Conservation (phyloP, 1,284 basidiomycete genomes). For the Peniophora sp. region DNA sequence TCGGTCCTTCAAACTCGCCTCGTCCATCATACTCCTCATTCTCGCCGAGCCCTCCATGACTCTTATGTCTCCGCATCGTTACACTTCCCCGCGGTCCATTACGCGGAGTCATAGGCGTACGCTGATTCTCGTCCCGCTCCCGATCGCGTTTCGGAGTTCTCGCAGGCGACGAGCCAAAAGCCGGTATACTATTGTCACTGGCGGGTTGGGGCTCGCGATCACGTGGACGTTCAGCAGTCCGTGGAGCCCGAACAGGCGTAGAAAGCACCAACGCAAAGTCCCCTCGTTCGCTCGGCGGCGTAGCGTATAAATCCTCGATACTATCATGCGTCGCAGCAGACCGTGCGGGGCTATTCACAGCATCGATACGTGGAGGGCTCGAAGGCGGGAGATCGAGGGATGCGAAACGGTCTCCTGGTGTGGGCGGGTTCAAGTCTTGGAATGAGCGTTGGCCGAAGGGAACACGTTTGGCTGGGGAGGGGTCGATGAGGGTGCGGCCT, state of each 20-base stretch:
- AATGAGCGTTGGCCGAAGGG: constrained; percentile 12
- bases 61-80: constrained; percentile 11
- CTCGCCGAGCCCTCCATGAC: background rate
- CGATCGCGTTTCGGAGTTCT: constrained; percentile 1
- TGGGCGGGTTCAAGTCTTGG: constrained; percentile 11
- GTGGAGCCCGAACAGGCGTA: background rate
- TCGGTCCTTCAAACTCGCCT: constrained; percentile 3
- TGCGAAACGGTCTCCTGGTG: constrained; percentile 4
- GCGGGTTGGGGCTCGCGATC: background rate
- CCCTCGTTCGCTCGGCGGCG: constrained; percentile 2
- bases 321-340: constrained; percentile 1
- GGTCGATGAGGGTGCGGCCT: background rate
- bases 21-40: constrained; percentile 3
- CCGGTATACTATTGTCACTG: background rate
- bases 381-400: constrained; percentile 9
- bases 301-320: background rate
- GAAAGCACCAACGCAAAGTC: background rate
- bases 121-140: background rate
- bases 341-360: constrained; percentile 11
- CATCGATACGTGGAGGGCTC: constrained; percentile 14
- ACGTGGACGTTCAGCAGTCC: background rate
- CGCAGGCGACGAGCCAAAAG: constrained; percentile 5
- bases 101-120: constrained; percentile 4
- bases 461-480: background rate
- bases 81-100: constrained; percentile 4